These are phyloP conservation scores for Xylaria sp. DNA, from an alignment of 2,329 filamentous ascomycete genomes.

Conservation along the genomic window DNA sequence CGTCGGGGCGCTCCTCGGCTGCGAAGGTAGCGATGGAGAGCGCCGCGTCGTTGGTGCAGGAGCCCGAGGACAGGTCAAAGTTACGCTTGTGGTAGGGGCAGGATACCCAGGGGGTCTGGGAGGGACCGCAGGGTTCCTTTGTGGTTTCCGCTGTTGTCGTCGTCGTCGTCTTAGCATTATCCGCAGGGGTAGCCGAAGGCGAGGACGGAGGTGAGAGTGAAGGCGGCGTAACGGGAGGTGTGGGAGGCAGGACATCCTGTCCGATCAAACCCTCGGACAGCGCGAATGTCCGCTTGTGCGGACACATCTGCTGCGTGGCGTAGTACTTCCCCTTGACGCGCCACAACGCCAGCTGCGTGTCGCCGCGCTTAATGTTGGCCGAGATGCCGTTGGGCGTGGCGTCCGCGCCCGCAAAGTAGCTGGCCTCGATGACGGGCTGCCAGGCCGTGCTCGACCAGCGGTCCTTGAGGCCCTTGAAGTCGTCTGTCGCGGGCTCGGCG, in stretches of 20 bases:
- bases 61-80: slow-evolving; percentile 78
- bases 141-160: slow-evolving; percentile 29
- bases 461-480: slow-evolving; percentile 74
- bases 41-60: slow-evolving; percentile 78
- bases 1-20: slow-evolving; percentile 77
- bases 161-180: slow-evolving; percentile 48
- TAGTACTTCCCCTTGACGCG: slow-evolving; percentile 84
- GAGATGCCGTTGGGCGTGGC: slow-evolving; percentile 77
- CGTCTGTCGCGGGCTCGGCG: slow-evolving; percentile 69
- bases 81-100: slow-evolving; percentile 93
- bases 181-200: slow-evolving; percentile 31
- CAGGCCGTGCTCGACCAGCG: slow-evolving; percentile 76
- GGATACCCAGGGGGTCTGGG: slow-evolving; percentile 76
- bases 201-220: slow-evolving; percentile 41
- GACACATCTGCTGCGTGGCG: slow-evolving; percentile 93
- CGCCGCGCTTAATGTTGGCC: slow-evolving; percentile 83
- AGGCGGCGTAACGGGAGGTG: slow-evolving; percentile 52
- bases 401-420: slow-evolving; percentile 73
- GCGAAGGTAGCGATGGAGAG: slow-evolving; percentile 87
- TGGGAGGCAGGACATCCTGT: slow-evolving; percentile 59
- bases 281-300: slow-evolving; percentile 91
- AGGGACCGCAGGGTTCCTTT: slow-evolving; percentile 29
- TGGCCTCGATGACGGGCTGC: slow-evolving; percentile 80
- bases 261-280: slow-evolving; percentile 87
- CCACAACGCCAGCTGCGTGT: slow-evolving; percentile 90